Evolutionary conservation across 495 filamentous ascomycete species (phyloP).

Genomic region (Endocarpon pusillum): DNA sequence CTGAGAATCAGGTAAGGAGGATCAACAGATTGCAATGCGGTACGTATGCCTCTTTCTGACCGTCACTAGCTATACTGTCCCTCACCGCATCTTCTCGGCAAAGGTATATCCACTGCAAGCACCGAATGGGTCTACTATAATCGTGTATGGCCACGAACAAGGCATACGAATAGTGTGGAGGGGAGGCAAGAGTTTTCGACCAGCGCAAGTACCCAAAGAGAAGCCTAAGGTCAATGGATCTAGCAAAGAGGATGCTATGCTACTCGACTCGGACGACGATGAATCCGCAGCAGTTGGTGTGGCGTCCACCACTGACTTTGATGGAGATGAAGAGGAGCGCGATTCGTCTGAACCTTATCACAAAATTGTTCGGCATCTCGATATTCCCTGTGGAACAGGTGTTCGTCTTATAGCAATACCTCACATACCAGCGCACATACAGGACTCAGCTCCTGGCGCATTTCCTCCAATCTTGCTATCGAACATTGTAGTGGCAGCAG

Average conservation of each 20-base stretch:
- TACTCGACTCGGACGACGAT: constrained; percentile 70
- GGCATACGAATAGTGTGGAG: constrained; percentile 68
- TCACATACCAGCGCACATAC: constrained; percentile 29
- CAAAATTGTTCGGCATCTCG: constrained; percentile 44
- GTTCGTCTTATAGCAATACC: constrained; percentile 43
- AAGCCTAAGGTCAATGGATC: constrained; percentile 18
- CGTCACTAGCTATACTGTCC: constrained; percentile 49
- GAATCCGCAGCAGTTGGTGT: constrained; percentile 21
- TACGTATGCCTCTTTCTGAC: constrained; percentile 5
- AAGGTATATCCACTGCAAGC: constrained; percentile 59
- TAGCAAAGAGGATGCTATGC: constrained; percentile 42
- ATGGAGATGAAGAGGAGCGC: constrained; percentile 40
- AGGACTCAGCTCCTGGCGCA: constrained; percentile 31
- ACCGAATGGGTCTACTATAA: constrained; percentile 69
- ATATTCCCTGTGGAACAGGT: constrained; percentile 47
- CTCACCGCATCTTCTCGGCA: constrained; percentile 54
- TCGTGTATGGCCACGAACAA: constrained; percentile 67
- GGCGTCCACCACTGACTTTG: constrained; percentile 32
- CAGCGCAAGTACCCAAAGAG: constrained; percentile 15
- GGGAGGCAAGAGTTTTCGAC: constrained; percentile 51
- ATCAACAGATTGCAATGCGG: constrained; percentile 1
- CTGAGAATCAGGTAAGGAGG: constrained; percentile 34
- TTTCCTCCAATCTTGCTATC: constrained; percentile 41
- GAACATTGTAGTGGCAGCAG: constrained; percentile 50
- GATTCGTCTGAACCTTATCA: constrained; percentile 35